Evolutionary conservation across 2,329 filamentous ascomycete species (phyloP), one percentile per base, ranked within the genome.

Genomic region (Ambrosiella xylebori): DNA sequence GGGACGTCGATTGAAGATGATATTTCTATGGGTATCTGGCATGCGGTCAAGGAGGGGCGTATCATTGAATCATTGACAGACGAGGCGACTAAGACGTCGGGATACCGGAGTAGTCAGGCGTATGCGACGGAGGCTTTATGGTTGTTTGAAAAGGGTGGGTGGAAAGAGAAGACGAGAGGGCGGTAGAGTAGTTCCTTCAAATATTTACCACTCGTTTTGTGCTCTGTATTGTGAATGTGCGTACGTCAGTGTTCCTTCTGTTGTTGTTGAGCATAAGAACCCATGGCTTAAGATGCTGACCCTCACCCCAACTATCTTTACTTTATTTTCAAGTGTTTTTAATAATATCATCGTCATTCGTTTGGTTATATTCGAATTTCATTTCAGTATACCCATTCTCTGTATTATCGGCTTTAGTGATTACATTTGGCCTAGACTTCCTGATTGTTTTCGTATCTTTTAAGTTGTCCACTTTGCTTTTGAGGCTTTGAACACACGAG

Each of bases 61-160:
- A 82, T 95, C 1, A 70, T 97, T 54, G 82, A 89, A 59, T 86
- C 81, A 15, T 73, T 97, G 66, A 77, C 85, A 60, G 82, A 85
- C 62, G 90, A 93, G 65, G 87, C 87, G 44, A 79, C 81, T 56
- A 77, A 76, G 61, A 81, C 81, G 40, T 71, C 74, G 36, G 82
- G 82, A 0, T 90, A 96, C 74, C 74, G 85, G 60, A 91, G 88
- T 59, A 88, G 87, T 54, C 80, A 82, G 65, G 84, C 85, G 0
- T 95, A 90, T 74, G 90, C 91, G 9, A 82, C 85, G 2, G 91
- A 97, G 69, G 90, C 89, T 1, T 71, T 96, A 13, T 96, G 91
- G 90, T 69, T 95, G 61, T 90, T 78, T 63, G 78, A 81, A 66
- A 81, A 79, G 68, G 88, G 88, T 63, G 85, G 75, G 66, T 85